A percentile compares a stretch with the other conserved stretches of the same genome.
These are phyloP conservation scores for Metschnikowia bowlesiae DNA, from an alignment of 805 yeast genomes.

Conservation along the genomic window DNA sequence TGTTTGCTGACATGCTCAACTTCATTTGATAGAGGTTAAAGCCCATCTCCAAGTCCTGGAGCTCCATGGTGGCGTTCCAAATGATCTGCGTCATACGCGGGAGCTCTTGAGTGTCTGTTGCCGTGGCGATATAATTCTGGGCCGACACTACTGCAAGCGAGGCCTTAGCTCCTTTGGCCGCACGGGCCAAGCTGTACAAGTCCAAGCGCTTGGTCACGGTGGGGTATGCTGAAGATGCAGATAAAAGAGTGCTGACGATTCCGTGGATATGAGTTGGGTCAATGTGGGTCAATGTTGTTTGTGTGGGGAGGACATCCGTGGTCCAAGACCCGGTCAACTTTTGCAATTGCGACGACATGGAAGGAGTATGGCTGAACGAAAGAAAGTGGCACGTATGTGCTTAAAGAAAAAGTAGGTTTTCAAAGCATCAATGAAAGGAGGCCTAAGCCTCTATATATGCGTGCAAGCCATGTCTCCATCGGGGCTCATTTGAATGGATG, in stretches of 20 bases:
- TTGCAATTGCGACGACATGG: conserved; percentile 4
- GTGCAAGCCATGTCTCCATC: background rate
- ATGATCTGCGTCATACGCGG: conserved; percentile 18
- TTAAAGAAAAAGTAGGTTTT: too few relatives aligned
- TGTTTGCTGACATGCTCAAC: conserved; percentile 11
- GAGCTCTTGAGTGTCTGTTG: conserved; percentile 17
- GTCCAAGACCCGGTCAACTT: conserved; percentile 17
- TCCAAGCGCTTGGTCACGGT: conserved; percentile 14
- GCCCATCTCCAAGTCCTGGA: conserved; percentile 18
- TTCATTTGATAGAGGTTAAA: conserved; percentile 18
- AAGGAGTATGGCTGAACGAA: background rate
- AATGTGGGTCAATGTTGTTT: conserved; percentile 17
- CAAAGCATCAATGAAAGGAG: background rate
- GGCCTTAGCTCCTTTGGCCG: conserved; percentile 19
- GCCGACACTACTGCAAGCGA: conserved; percentile 19
- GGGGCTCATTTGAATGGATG: background rate
- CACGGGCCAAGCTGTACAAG: conserved; percentile 14
- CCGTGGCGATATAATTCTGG: conserved; percentile 20
- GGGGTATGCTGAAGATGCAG: conserved; percentile 15
- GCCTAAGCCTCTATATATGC: background rate
- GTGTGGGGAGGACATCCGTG: conserved; percentile 16
- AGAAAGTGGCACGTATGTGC: background rate
- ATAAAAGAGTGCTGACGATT: conserved; percentile 10
- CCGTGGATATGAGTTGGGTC: conserved; percentile 14
- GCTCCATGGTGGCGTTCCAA: conserved; percentile 20